phyloP scores from a whole-genome alignment of 73 alveolate species.

The Uronychia setigera region DNA sequence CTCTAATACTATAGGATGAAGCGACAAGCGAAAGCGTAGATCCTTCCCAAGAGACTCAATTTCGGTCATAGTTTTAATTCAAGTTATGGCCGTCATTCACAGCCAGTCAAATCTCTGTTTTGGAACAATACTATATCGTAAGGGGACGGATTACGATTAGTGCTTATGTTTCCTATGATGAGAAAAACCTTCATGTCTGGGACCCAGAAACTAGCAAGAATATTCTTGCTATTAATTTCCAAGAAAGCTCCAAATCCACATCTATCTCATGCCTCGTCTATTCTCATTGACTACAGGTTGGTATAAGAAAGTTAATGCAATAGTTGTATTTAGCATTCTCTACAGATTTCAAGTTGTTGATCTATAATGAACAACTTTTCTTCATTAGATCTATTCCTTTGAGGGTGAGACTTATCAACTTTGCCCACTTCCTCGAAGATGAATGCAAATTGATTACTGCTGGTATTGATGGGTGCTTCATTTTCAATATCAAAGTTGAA shows the following conservation, averaged over 20 bases:
- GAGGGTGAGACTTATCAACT: slow-evolving; percentile 55
- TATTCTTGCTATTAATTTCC: slow-evolving; percentile 42
- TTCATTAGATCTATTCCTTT: slow-evolving; percentile 47
- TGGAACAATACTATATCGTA: no score
- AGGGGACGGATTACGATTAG: no score
- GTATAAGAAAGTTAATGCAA: neutral
- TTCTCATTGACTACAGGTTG: slow-evolving; percentile 39
- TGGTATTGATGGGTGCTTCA: slow-evolving; percentile 64
- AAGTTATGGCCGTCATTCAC: no score
- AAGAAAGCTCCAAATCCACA: slow-evolving; percentile 50
- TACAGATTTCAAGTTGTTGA: slow-evolving; percentile 55
- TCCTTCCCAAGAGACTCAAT: no score
- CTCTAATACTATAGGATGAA: no score
- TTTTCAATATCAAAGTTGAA: slow-evolving; percentile 48
- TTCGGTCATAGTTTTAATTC: no score
- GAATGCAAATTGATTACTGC: slow-evolving; percentile 57
- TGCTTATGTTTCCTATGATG: no score
- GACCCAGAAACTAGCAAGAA: slow-evolving; percentile 39
- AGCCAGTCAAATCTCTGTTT: no score
- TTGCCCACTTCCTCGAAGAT: slow-evolving; percentile 58
- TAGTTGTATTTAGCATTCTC: slow-evolving; percentile 60
- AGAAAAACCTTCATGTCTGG: slow-evolving; percentile 67
- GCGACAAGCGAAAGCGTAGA: no score
- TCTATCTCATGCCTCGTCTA: slow-evolving; percentile 57
- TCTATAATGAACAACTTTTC: slow-evolving; percentile 54